These are phyloP conservation scores for Beverwykella pulmonaria DNA, from an alignment of 495 filamentous ascomycete genomes.

Conservation along the genomic window DNA sequence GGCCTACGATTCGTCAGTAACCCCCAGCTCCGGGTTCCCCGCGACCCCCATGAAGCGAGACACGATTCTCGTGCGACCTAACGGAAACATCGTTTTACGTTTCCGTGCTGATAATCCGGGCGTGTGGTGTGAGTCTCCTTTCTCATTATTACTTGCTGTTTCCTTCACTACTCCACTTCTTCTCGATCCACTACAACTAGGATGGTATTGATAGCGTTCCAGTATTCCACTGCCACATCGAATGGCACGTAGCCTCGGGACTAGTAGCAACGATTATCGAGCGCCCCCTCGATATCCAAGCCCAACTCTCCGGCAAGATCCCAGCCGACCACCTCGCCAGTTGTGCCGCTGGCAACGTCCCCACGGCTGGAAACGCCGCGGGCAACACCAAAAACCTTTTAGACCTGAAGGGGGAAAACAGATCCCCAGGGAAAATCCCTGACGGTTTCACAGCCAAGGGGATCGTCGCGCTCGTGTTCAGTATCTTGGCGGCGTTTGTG, in stretches of 20 bases:
- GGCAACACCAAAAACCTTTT: slow-evolving; percentile 66
- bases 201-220: no score
- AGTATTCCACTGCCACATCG: slow-evolving; percentile 67
- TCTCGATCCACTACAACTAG: neutral
- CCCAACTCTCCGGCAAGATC: slow-evolving; percentile 53
- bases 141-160: neutral
- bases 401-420: slow-evolving; percentile 65
- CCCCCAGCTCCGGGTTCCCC: slow-evolving; percentile 50
- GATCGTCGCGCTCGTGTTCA: slow-evolving; percentile 74
- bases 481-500: slow-evolving; percentile 68
- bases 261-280: slow-evolving; percentile 73
- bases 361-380: slow-evolving; percentile 72
- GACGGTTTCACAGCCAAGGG: slow-evolving; percentile 72
- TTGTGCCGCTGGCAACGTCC: slow-evolving; percentile 57
- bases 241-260: slow-evolving; percentile 69
- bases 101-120: slow-evolving; percentile 67
- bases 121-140: slow-evolving; percentile 55
- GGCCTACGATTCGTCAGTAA: slow-evolving; percentile 45
- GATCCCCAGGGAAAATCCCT: slow-evolving; percentile 59
- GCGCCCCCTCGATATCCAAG: slow-evolving; percentile 65
- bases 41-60: slow-evolving; percentile 60
- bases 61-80: slow-evolving; percentile 56
- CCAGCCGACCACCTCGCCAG: slow-evolving; percentile 64
- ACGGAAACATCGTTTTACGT: slow-evolving; percentile 51
- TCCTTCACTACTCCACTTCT: neutral